Evolutionary conservation across 164 flowering plant genomes (phyloP).

Genomic region (Houttuynia cordata): DNA sequence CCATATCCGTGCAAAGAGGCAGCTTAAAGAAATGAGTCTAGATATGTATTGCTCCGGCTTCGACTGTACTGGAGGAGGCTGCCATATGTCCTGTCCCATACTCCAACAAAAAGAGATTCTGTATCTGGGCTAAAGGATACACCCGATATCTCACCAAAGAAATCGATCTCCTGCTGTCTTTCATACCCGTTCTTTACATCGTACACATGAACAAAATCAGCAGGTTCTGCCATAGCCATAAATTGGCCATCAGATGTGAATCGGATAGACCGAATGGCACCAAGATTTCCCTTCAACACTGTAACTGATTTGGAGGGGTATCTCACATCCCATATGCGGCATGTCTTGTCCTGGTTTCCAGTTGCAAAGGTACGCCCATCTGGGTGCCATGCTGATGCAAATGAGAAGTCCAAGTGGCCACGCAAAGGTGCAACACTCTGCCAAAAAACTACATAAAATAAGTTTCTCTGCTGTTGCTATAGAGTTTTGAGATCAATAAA

Average conservation of each 20-base stretch:
- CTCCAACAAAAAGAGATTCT: slow-evolving; percentile 75
- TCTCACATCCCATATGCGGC: slow-evolving; percentile 78
- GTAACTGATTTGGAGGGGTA: slow-evolving; percentile 61
- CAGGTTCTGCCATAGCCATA: slow-evolving; percentile 94
- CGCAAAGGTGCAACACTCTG: slow-evolving; percentile 40
- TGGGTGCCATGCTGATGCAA: slow-evolving; percentile 98
- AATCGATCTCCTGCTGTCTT: slow-evolving; percentile 80
- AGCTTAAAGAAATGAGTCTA: slow-evolving; percentile 35
- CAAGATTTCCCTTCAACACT: slow-evolving; percentile 74
- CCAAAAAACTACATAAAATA: slow-evolving; percentile 3
- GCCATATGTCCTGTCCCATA: slow-evolving; percentile 91
- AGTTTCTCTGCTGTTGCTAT: neutral
- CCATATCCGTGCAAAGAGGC: neutral
- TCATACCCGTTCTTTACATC: slow-evolving; percentile 56
- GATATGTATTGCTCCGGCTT: slow-evolving; percentile 39
- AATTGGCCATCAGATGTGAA: slow-evolving; percentile 77
- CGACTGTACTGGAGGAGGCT: slow-evolving; percentile 76
- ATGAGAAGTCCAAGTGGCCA: slow-evolving; percentile 86
- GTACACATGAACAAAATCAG: slow-evolving; percentile 85
- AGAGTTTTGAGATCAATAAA: neutral
- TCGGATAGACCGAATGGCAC: slow-evolving; percentile 82
- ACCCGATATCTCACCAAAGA: slow-evolving; percentile 94
- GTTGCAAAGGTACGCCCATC: slow-evolving; percentile 78
- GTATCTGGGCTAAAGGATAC: slow-evolving; percentile 88
- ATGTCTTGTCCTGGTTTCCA: slow-evolving; percentile 96